A percentile compares a stretch with the other conserved stretches of the same genome.
These are phyloP conservation scores for Beauveria sp. DNA, from an alignment of 2,329 filamentous ascomycete genomes.

Conservation along the genomic window DNA sequence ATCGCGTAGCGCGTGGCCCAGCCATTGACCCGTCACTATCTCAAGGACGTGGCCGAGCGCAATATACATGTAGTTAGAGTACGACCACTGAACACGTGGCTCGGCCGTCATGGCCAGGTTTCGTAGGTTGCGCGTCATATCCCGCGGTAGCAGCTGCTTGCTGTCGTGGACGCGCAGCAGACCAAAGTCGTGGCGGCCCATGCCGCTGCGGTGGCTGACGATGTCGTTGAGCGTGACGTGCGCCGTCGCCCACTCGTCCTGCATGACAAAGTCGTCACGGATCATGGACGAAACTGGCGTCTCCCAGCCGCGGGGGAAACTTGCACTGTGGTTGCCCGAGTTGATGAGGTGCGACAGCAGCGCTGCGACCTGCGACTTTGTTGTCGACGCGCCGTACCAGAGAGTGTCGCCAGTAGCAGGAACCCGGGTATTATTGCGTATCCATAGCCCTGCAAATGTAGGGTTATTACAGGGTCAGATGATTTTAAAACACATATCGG, in stretches of 20 bases:
- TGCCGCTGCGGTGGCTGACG: constrained; percentile 3
- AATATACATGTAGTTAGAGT: constrained; percentile 44
- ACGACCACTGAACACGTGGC: constrained; percentile 37
- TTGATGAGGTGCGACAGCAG: constrained; percentile 3
- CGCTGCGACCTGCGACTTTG: constrained; percentile 7
- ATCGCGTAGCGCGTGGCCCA: constrained; percentile 33
- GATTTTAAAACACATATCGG: no score
- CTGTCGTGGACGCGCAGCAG: not conserved
- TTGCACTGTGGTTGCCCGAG: constrained; percentile 9
- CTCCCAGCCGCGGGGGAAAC: not conserved
- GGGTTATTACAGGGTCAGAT: no score
- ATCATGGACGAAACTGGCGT: constrained; percentile 8
- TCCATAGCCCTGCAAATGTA: constrained; percentile 4
- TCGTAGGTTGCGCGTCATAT: constrained; percentile 35
- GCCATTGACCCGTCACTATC: constrained; percentile 27
- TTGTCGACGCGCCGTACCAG: constrained; percentile 5
- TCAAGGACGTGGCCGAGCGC: constrained; percentile 39
- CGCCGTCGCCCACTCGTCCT: constrained; percentile 4
- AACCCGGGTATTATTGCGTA: constrained; percentile 5
- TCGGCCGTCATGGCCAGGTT: constrained; percentile 36
- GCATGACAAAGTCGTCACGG: constrained; percentile 9
- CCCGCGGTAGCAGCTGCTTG: constrained; percentile 21
- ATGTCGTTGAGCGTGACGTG: constrained; percentile 6
- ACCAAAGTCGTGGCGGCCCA: not conserved
- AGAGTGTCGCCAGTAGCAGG: constrained; percentile 8